Evolutionary conservation across 148 eudicot genomes (phyloP).

Genomic region (Rhododendron molle): DNA sequence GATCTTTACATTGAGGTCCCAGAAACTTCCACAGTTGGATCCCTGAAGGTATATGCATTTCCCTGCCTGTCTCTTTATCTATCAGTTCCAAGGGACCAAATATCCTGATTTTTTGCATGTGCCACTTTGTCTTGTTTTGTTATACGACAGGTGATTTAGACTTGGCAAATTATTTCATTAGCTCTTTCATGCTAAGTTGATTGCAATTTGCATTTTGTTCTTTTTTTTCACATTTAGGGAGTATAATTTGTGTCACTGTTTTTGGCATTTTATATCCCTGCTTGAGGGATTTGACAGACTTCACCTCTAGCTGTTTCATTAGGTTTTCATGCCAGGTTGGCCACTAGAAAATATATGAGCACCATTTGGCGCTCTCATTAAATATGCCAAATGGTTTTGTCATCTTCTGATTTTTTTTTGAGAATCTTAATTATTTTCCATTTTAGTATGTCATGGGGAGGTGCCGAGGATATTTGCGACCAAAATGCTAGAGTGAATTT

Average conservation of each 20-base stretch:
- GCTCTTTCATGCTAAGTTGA: not conserved
- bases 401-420: not conserved
- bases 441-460: not conserved
- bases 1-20: slow-evolving; percentile 94
- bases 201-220: not conserved
- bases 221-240: not conserved
- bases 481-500: not conserved
- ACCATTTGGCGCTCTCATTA: not conserved
- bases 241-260: not conserved
- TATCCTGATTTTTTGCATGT: not conserved
- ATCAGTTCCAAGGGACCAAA: not conserved
- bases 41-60: slow-evolving; percentile 62
- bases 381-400: not conserved
- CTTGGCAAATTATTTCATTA: not conserved
- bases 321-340: not conserved
- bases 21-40: slow-evolving; percentile 82
- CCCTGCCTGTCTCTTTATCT: slow-evolving; percentile 1
- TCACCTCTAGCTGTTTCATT: not conserved
- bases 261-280: not conserved
- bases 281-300: not conserved
- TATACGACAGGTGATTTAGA: not conserved
- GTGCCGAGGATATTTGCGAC: not conserved
- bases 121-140: not conserved
- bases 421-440: not conserved
- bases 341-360: not conserved